Base-by-base conservation (phyloP, 2,329 filamentous ascomycete species). In the Ascosphaera acerosa region DNA sequence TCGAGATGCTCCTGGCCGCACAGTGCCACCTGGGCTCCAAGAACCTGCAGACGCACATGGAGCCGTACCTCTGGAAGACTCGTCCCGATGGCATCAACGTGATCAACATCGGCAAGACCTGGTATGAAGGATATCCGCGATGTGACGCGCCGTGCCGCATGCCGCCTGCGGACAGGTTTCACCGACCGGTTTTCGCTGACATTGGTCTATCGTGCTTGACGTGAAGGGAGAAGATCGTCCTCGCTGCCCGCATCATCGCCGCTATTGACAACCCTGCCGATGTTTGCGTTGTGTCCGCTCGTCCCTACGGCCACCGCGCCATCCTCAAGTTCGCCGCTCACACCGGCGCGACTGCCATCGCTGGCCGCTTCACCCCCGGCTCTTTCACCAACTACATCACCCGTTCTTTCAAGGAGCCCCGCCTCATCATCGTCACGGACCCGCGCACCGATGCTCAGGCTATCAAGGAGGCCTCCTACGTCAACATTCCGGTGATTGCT, bases 381-480 rank as follows among this genome's bases (percentile, higher is more conserved):
- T 91, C 84, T 62, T 97, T 97, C 76, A 97, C 87, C 70, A 97
- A 97, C 74, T 97, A 97, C 76, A 97, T 97, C 76, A 97, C 89
- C 61, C 84, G 87, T 54, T 94, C 87, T 44, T 97, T 97, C 81
- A 92, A 92, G 75, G 87, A 97, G 70, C 87, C 87, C 55, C 89
- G 89, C 61, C 70, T 97, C 55, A 94, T 97, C 62, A 73, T 97
- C 58, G 87, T 97, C 53, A 97, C 87, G 64, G 87, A 97, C 61
- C 87, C 87, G 51, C 84, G 89, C 63, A 97, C 89, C 66, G 87
- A 97, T 53, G 80, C 87, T 57, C 87, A 97, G 73, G 87, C 87
- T 54, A 97, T 97, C 74, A 94, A 92, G 76, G 87, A 97, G 70
- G 87, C 89, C 57, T 87, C 76, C 55, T 97, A 97, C 64, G 87